Conservation (phyloP, 345 rosid genomes). For the Arabidopsis arenosa region DNA sequence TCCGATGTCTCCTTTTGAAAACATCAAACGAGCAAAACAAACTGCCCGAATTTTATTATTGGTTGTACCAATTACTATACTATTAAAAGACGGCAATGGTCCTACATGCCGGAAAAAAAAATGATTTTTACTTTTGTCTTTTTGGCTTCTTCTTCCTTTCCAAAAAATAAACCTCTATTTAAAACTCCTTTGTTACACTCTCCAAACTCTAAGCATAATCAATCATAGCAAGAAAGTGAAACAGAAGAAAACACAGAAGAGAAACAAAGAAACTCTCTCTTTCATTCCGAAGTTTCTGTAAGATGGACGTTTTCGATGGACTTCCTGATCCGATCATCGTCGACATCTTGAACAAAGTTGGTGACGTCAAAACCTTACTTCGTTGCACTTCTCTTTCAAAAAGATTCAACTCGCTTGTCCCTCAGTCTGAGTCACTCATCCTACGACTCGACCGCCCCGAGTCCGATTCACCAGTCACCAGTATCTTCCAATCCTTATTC, state of each 20-base stretch:
- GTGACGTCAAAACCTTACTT: constrained; percentile 43
- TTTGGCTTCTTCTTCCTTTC: background rate
- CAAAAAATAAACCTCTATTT: constrained; percentile 1
- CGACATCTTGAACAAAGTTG: constrained; percentile 45
- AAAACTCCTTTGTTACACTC: constrained; percentile 25
- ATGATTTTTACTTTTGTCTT: background rate
- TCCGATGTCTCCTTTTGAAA: constrained; percentile 28
- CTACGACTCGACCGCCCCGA: constrained; percentile 35
- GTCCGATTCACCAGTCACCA: background rate
- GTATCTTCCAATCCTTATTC: constrained; percentile 27
- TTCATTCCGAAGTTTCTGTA: background rate
- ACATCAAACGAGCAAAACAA: constrained; percentile 9
- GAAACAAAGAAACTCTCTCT: background rate
- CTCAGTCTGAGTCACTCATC: constrained; percentile 42
- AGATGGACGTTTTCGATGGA: constrained; percentile 45
- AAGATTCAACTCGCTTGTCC: constrained; percentile 41
- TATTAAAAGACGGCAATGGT: constrained; percentile 37
- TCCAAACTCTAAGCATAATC: constrained; percentile 28
- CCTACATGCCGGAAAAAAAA: background rate
- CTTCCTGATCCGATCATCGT: constrained; percentile 40
- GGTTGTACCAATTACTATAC: background rate
- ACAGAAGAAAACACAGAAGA: background rate
- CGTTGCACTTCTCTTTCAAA: constrained; percentile 41
- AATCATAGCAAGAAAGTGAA: background rate
- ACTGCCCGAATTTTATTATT: background rate